Evolutionary conservation across 2,329 filamentous ascomycete genomes (phyloP).

Genomic region (Phialocephala subalpina): DNA sequence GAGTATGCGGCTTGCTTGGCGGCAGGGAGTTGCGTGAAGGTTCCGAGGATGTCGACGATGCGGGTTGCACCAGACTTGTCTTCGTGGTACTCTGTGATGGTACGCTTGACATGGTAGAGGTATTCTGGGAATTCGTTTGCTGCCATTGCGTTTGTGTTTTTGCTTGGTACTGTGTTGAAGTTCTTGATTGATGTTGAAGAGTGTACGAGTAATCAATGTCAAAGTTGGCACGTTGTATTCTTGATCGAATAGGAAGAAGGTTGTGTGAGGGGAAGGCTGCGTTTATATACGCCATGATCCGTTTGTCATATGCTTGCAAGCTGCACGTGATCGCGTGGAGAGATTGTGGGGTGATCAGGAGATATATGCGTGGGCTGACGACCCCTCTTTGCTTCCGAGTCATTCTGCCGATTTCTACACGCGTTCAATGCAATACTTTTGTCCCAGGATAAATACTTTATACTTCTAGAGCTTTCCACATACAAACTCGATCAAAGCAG

Average conservation of each 20-base stretch:
- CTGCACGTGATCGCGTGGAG: slow-evolving; percentile 12
- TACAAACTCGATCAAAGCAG: too few relatives aligned
- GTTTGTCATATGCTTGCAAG: slow-evolving; percentile 13
- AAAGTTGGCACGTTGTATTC: background rate
- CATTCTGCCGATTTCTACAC: background rate
- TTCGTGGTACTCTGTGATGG: slow-evolving; percentile 30
- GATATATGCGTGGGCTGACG: slow-evolving; percentile 11
- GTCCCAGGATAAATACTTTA: background rate
- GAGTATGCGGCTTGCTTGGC: slow-evolving; percentile 48
- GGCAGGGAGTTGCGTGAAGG: slow-evolving; percentile 46
- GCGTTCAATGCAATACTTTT: background rate
- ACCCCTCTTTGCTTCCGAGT: background rate
- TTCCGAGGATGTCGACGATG: slow-evolving; percentile 48
- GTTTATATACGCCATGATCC: slow-evolving; percentile 14
- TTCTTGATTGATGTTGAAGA: slow-evolving; percentile 10
- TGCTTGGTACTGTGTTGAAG: slow-evolving; percentile 1
- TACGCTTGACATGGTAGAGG: slow-evolving; percentile 37
- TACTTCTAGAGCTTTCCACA: too few relatives aligned
- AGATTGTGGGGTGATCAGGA: slow-evolving; percentile 14
- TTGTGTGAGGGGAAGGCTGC: background rate
- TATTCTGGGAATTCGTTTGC: slow-evolving; percentile 23
- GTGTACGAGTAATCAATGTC: background rate
- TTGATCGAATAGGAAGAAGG: background rate
- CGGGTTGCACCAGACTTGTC: slow-evolving; percentile 32
- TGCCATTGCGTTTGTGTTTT: slow-evolving; percentile 18